Conservation (phyloP, 441 rosid species). For the Brassica balearica region DNA sequence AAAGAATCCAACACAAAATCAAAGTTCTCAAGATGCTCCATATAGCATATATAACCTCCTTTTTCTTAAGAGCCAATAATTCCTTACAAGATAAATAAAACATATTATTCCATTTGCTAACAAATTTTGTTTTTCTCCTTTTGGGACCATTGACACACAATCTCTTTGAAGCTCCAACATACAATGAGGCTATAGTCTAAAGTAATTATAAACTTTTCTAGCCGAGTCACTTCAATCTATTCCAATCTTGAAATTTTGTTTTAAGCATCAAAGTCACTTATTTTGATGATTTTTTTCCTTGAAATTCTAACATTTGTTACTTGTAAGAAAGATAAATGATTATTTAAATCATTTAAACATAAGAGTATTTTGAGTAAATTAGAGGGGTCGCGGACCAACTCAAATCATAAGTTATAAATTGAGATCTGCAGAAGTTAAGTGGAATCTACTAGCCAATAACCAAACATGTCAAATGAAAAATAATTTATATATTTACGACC, state of each 20-base stretch:
- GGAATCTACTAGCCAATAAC: conserved; percentile 1
- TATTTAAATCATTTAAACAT: not conserved
- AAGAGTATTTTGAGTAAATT: not conserved
- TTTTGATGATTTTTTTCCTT: conserved; percentile 12
- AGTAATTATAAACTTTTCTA: conserved; percentile 19
- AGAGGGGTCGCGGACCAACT: not conserved
- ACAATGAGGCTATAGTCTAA: conserved; percentile 42
- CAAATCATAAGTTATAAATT: not conserved
- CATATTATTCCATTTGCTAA: conserved; percentile 38
- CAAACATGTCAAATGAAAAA: not conserved
- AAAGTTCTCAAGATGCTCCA: conserved; percentile 43
- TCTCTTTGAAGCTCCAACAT: conserved; percentile 43
- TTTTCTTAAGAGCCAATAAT: conserved; percentile 39
- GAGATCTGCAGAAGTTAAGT: not conserved
- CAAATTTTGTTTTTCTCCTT: conserved; percentile 26
- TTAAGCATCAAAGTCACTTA: conserved; percentile 26
- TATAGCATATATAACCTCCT: conserved; percentile 37
- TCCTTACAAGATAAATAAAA: conserved; percentile 29
- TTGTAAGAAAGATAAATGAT: not conserved
- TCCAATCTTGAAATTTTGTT: conserved; percentile 23
- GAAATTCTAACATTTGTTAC: not conserved
- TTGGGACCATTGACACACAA: conserved; percentile 38
- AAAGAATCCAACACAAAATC: conserved; percentile 47
- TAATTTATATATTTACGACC: not conserved
- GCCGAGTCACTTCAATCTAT: conserved; percentile 41